Evolutionary conservation across 2,329 filamentous ascomycete genomes (phyloP).

Genomic region (Arthrobotrys megalospora): DNA sequence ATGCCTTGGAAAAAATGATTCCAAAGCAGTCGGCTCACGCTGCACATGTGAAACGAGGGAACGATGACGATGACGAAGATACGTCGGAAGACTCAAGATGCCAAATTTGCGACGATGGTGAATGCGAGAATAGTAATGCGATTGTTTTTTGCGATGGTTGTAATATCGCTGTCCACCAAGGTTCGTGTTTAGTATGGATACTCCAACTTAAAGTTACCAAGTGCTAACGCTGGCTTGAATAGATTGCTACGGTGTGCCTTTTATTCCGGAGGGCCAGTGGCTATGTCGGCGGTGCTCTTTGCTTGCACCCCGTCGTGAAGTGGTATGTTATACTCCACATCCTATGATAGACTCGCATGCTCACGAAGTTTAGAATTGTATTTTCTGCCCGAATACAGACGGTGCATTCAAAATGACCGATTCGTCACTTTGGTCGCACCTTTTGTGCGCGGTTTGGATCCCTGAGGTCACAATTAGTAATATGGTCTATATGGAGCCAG

Average conservation of each 20-base stretch:
- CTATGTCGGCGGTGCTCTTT: constrained; percentile 92
- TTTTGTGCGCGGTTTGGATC: constrained; percentile 98
- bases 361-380: constrained; percentile 78
- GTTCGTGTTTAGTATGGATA: constrained; percentile 16
- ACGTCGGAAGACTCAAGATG: constrained; percentile 93
- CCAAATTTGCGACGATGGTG: constrained; percentile 97
- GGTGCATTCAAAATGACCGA: constrained; percentile 99
- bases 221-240: background rate
- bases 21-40: constrained; percentile 96
- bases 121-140: constrained; percentile 98
- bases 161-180: constrained; percentile 94
- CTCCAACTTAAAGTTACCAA: background rate
- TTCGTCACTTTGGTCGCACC: constrained; percentile 94
- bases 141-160: constrained; percentile 99
- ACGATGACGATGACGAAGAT: constrained; percentile 61
- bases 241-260: constrained; percentile 98
- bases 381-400: constrained; percentile 97
- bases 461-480: constrained; percentile 96
- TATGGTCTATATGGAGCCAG: constrained; percentile 96
- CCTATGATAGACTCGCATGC: constrained; percentile 7
- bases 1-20: constrained; percentile 93
- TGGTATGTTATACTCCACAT: constrained; percentile 72
- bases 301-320: constrained; percentile 90
- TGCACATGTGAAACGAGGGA: constrained; percentile 77
- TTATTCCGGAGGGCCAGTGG: constrained; percentile 99